Evolutionary conservation across 192 early-diverging fungal species (phyloP), one percentile per base, ranked within the genome.

Genomic region (Anaeromyces robustus): DNA sequence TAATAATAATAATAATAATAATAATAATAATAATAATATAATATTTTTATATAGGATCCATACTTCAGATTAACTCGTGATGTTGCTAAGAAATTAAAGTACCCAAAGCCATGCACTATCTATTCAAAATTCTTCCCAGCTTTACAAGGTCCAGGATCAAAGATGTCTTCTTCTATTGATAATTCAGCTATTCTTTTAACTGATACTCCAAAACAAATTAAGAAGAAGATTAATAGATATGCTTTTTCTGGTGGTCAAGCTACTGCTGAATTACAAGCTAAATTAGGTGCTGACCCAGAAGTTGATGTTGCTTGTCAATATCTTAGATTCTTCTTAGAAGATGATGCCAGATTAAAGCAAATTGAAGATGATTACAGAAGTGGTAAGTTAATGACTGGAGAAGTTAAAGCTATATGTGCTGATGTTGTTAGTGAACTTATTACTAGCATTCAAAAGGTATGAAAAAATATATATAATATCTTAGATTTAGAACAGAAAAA

Each of bases 51-150:
- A 52, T 77, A 83, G 86, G 97, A 99, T 84, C 97, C 97, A 78
- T 99, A 99, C 87, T 99, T 99, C 91, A 92, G 97, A 12, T 86
- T 99, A 77, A 97, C 97, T 0, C 92, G 97, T 80, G 97, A 99
- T 86, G 95, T 97, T 11, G 93, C 96, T 22, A 89, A 89, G 80
- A 92, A 88, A 78, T 89, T 99, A 41, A 98, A 98, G 89, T 97
- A 96, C 88, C 96, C 93, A 39, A 99, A 99, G 84, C 97, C 97
- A 1, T 84, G 94, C 28, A 87, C 98, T 80, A 93, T 99, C 82
- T 96, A 99, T 84, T 89, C 94, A 79, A 93, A 92, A 87, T 99
- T 98, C 89, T 94, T 99, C 87, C 96, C 97, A 18, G 94, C 97
- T 2, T 90, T 99, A 17, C 93, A 92, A 82, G 88, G 97, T 29